Percentiles rank a stretch among this genome's conserved stretches.
Evolutionary conservation across 2,329 filamentous ascomycete species (phyloP).

Genomic region (Lachnellula suecica): DNA sequence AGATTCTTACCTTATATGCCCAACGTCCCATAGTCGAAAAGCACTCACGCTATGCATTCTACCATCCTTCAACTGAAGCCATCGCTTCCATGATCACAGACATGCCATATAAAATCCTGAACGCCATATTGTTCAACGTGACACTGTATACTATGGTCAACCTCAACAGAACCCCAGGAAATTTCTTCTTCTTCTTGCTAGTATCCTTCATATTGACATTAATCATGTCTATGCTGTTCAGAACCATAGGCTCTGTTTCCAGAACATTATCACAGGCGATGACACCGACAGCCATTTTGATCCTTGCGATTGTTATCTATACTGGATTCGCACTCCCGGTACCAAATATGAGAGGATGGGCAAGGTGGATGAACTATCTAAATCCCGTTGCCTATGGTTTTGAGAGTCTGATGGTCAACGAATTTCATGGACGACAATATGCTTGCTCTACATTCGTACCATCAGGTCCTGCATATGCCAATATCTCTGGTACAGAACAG

Average conservation of each 20-base stretch:
- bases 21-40: constrained; percentile 93
- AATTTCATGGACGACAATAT: constrained; percentile 45
- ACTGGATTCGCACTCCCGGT: constrained; percentile 42
- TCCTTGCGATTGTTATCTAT: constrained; percentile 25
- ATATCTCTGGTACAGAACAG: constrained; percentile 9
- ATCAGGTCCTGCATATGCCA: constrained; percentile 10
- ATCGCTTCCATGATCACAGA: constrained; percentile 84
- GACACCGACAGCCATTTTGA: constrained; percentile 55
- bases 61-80: constrained; percentile 87
- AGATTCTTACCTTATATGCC: constrained; percentile 73
- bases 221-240: constrained; percentile 83
- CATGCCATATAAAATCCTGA: constrained; percentile 77
- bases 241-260: constrained; percentile 73
- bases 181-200: constrained; percentile 75
- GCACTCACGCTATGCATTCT: constrained; percentile 82
- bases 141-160: constrained; percentile 86
- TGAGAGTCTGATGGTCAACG: constrained; percentile 78
- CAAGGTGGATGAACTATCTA: constrained; percentile 73
- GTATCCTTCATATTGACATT: constrained; percentile 22
- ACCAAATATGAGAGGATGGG: constrained; percentile 73
- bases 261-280: constrained; percentile 66
- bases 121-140: constrained; percentile 75
- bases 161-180: constrained; percentile 58
- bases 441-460: constrained; percentile 21
- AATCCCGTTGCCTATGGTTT: constrained; percentile 69